Evolutionary conservation across 371 early-diverging fungal genomes (phyloP), one percentile per base, ranked within the genome.

Genomic region (Dinochytrium kinnereticum): DNA sequence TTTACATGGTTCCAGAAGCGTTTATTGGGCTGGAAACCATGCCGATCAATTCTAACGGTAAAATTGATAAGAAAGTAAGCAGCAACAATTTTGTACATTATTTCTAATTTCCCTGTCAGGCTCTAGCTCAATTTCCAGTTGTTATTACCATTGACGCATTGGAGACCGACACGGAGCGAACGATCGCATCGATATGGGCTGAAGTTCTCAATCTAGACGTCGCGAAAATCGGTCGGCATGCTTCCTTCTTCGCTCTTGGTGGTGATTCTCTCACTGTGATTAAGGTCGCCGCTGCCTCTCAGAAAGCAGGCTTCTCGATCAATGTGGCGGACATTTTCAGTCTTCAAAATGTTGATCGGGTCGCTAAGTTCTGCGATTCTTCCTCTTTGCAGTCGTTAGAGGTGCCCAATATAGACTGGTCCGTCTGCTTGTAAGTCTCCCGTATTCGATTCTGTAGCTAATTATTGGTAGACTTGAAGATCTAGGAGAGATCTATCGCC

Each of bases 191-290:
- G 5, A 50, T 68, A 21, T 68, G 69, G 69, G 31, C 61, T 10
- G 55, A 67, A n/a, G 36, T 70, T 17, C 70, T 70, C 24, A 59
- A 59, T n/a, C 13, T 64, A 21, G 19, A 17, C 15, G 40, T 59
- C 13, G 38, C 28, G 24, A 53, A 24, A 19, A 70, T 70, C 15
- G 70, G 70, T 17, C 65, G 34, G 0, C 33, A 71, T 49, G 50
- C 57, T 24, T 75, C 66, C 5, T 77, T 75, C 61, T 79, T 79
- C 50, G 70, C 68, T 34, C 66, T 79, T 19, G 79, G 79, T 36
- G 79, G 78, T 1, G 72, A 78, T 51, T 78, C 78, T 10, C 36
- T 78, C 21, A 26, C 75, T 37, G 75, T 68, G 19, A 75, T 78
- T 28, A 68, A 51, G n/a, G 33, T 78, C 13, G 37, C 37, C 10